Evolutionary conservation across 2,329 filamentous ascomycete species (phyloP), one percentile per base, ranked within the genome.

Genomic region (Alternaria sp.): DNA sequence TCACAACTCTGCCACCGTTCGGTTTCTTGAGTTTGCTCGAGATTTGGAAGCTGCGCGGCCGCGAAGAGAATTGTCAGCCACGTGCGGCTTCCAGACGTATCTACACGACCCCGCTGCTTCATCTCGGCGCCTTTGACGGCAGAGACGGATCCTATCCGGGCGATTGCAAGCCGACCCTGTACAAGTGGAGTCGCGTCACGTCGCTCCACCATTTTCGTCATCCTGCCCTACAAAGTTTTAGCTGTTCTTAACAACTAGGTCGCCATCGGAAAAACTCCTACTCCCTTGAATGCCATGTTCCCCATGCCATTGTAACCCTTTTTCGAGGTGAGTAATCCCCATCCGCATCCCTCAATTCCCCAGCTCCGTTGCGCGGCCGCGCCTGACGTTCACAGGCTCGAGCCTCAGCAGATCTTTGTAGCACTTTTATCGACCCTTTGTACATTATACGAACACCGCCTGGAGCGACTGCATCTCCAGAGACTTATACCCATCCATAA

Each of bases 291-390:
- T 60, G 56, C 60, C 55, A 65, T 57, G 63, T 59, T 66, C 59
- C 18, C 40, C 52, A 65, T 68, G 62, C 62, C 54, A 53, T 64
- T 50, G 40, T 68, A 62, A 57, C 12, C 12, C 20, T 22, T 60
- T 60, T 40, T 49, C 59, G 61, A 66, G 65, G 65, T 68, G 55
- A 43, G 48, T 30, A 56, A 16, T 32, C 62, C 45, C 11, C 16
- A 14, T n/a, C 16, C 16, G 16, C 34, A 7, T 38, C 0, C 34
- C 16, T 16, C 16, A 38, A 9, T 7, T 14, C 34, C 59, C 59
- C 57, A 57, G 38, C 44, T 68, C 66, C 65, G 65, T 41, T 60
- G 61, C 67, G 59, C 65, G 67, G 67, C 65, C 63, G 65, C 63
- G 12, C 45, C 30, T 56, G 16, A 45, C 41, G 32, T 62, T 55